These are phyloP conservation scores for Diaporthe caulivora DNA, from an alignment of 2,329 filamentous ascomycete genomes.

Conservation along the genomic window DNA sequence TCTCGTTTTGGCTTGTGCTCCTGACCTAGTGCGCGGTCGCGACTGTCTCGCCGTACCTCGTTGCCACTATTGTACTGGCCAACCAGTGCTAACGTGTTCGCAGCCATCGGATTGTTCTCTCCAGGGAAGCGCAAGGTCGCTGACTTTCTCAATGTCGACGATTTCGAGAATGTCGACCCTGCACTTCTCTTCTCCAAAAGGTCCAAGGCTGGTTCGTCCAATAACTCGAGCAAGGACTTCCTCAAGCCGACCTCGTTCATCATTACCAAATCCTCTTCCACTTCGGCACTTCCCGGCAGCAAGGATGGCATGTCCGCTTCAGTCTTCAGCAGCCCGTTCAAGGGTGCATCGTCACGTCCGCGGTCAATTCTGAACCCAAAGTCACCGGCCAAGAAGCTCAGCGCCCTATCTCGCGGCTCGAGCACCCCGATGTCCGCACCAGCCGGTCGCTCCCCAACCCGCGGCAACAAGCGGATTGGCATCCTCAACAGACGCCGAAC, in stretches of 20 bases:
- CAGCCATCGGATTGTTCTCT: slow-evolving; percentile 57
- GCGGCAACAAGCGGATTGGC: slow-evolving; percentile 73
- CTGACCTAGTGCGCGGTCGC: background rate
- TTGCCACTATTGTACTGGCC: background rate
- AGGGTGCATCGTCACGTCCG: slow-evolving; percentile 51
- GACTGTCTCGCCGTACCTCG: background rate
- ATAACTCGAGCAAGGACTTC: slow-evolving; percentile 57
- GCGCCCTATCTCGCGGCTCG: slow-evolving; percentile 59
- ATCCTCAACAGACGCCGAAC: slow-evolving; percentile 77
- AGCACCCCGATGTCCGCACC: slow-evolving; percentile 70
- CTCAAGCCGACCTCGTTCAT: slow-evolving; percentile 63
- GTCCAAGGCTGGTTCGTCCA: slow-evolving; percentile 61
- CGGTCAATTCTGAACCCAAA: slow-evolving; percentile 64
- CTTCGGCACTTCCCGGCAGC: slow-evolving; percentile 44
- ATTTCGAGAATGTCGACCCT: slow-evolving; percentile 74
- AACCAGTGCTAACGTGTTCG: slow-evolving; percentile 45
- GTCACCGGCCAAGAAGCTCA: slow-evolving; percentile 63
- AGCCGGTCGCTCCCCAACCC: slow-evolving; percentile 84
- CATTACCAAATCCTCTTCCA: slow-evolving; percentile 57
- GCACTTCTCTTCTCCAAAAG: slow-evolving; percentile 66
- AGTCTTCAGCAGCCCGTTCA: slow-evolving; percentile 47
- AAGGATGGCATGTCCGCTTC: slow-evolving; percentile 47
- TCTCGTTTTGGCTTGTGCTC: background rate
- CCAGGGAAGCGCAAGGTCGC: slow-evolving; percentile 69
- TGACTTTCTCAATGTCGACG: slow-evolving; percentile 62